Base-by-base conservation (phyloP, 2,329 filamentous ascomycete genomes). In the Botrytis porri region DNA sequence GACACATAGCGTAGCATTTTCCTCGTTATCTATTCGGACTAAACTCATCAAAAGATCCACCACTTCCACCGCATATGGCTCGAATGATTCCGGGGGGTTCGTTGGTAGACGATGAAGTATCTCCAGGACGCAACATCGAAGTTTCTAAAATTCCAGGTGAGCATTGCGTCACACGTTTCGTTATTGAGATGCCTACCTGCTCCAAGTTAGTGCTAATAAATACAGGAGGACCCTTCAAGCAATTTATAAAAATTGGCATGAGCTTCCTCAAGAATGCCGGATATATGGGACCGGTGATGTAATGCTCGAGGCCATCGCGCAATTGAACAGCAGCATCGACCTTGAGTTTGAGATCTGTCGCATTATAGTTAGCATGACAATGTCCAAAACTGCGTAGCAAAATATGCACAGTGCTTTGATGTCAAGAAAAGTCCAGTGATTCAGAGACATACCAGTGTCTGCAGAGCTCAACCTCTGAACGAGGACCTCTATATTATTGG, bases 1-100 rank as follows among this genome's bases (percentile, higher is more conserved):
- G 84, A 99, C 94, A 81, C 95, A 98, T 75, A 99, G 85, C n/a
- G 97, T 94, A 3, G 95, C 96, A 86, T 99, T 99, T 76, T 99
- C 96, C 83, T 99, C 96, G 79, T 99, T 99, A 83, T 99, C 96
- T 60, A 90, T 92, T 77, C 92, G 90, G 74, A 98, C 94, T 73
- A 99, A 85, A 71, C 89, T 88, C 90, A 98, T 95, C 75, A 98
- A 87, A 77, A 97, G 87, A 80, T 98, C 95, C 74, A 98, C 93
- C 74, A 97, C 91, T 80, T 97, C 93, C 76, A 90, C 88, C 57
- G 95, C 95, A 82, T 95, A 97, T 0, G 91, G 92, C 81, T 98
- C 95, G 83, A 98, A 91, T 1, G 90, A 90, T 78, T 98, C 94
- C 71, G 89, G 84, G 2, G 93, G 91, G 57, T 87, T 89, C 83